Conservation (phyloP, 257 asterid genomes). For the Vinca minor region DNA sequence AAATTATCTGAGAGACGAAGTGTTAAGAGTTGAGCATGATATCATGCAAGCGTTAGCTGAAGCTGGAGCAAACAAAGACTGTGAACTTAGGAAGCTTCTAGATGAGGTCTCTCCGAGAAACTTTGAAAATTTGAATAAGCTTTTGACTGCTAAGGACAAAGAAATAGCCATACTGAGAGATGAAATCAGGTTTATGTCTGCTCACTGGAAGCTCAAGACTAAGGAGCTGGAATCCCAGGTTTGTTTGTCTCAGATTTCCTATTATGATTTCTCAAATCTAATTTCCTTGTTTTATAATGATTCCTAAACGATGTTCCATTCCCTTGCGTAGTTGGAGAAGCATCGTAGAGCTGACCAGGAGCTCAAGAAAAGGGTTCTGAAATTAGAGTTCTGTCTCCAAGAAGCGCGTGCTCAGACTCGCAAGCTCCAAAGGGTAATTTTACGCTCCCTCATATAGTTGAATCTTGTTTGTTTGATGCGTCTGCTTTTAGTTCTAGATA, state of each 20-base stretch:
- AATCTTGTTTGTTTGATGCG: too few species aligned
- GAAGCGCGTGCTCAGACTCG: slow-evolving; percentile 76
- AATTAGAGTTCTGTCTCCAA: slow-evolving; percentile 71
- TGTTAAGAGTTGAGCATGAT: slow-evolving; percentile 69
- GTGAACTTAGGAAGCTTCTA: slow-evolving; percentile 55
- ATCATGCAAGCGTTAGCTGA: slow-evolving; percentile 69
- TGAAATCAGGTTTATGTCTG: slow-evolving; percentile 72
- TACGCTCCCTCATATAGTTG: too few species aligned
- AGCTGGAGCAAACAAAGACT: slow-evolving; percentile 56
- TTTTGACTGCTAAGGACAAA: slow-evolving; percentile 57
- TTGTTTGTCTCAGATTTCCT: not conserved
- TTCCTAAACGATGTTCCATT: not conserved
- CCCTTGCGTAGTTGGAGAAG: slow-evolving; percentile 55
- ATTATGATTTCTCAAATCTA: not conserved
- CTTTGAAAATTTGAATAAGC: slow-evolving; percentile 51
- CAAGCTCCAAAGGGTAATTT: slow-evolving; percentile 75
- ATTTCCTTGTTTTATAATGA: not conserved
- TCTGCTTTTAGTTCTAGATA: not conserved
- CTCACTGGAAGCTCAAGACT: slow-evolving; percentile 85
- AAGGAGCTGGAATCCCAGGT: slow-evolving; percentile 85
- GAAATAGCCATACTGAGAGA: slow-evolving; percentile 70
- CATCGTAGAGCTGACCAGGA: slow-evolving; percentile 74
- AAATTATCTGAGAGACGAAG: slow-evolving; percentile 73
- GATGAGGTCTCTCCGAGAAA: slow-evolving; percentile 75
- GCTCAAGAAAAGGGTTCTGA: slow-evolving; percentile 62